Percentiles rank a stretch among this genome's conserved stretches.
Evolutionary conservation across 345 rosid species (phyloP).

Genomic region (Fremontodendron californicum): DNA sequence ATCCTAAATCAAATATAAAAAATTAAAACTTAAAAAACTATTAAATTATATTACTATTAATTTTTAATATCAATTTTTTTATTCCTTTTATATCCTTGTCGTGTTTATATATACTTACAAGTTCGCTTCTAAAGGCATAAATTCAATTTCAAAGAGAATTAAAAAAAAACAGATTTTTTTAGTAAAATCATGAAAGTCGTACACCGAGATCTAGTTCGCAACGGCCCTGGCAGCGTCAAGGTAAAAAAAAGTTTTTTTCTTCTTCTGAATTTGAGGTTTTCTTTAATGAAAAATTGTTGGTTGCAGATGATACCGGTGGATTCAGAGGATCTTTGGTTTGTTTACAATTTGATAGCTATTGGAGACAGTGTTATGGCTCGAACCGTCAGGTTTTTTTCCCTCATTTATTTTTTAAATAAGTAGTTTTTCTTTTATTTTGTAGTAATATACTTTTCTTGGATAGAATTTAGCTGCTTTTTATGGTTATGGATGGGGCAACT

Average conservation of each 20-base stretch:
- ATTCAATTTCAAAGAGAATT: too few species aligned
- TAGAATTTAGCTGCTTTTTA: background rate
- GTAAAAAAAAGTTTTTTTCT: too few species aligned
- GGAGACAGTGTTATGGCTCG: slow-evolving; percentile 82
- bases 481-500: background rate
- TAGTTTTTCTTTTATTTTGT: too few species aligned
- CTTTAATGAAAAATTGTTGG: background rate
- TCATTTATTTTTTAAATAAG: too few species aligned
- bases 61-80: too few species aligned
- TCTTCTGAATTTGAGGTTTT: background rate
- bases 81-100: background rate
- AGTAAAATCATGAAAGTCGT: slow-evolving; percentile 50
- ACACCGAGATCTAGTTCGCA: slow-evolving; percentile 40
- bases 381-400: slow-evolving; percentile 56
- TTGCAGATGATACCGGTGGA: slow-evolving; percentile 73
- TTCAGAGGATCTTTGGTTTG: slow-evolving; percentile 91
- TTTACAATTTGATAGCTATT: slow-evolving; percentile 67
- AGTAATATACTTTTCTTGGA: background rate
- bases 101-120: background rate
- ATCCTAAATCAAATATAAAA: too few species aligned
- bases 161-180: background rate
- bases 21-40: too few species aligned
- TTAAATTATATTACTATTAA: too few species aligned
- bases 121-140: too few species aligned
- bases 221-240: slow-evolving; percentile 89